Percentiles rank a stretch among this genome's conserved stretches.
Conservation (phyloP, 2,329 filamentous ascomycete genomes). For the Colletotrichum ledebouriae region DNA sequence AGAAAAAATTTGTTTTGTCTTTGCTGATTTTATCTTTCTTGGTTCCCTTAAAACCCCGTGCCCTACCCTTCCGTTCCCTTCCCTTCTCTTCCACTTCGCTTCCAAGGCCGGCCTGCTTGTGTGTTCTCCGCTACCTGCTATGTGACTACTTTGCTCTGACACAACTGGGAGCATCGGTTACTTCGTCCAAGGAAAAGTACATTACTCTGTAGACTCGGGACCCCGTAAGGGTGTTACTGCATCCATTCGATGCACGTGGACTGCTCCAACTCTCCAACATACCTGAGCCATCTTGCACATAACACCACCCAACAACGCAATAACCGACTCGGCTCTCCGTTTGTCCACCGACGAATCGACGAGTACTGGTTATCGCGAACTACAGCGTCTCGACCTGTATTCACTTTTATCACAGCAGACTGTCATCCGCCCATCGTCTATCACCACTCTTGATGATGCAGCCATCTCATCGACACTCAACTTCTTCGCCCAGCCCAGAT, state of each 20-base stretch:
- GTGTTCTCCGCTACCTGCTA: slow-evolving; percentile 3
- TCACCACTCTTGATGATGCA: neutral
- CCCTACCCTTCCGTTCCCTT: slow-evolving; percentile 8
- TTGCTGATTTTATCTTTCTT: slow-evolving; percentile 21
- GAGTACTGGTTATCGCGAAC: neutral
- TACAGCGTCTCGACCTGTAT: slow-evolving; percentile 10
- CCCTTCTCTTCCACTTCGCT: too few relatives aligned
- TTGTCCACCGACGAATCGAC: slow-evolving; percentile 19
- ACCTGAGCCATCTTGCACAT: slow-evolving; percentile 14
- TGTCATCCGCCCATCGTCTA: slow-evolving; percentile 1
- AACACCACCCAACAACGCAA: neutral
- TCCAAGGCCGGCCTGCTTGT: slow-evolving; percentile 12
- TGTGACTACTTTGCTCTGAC: neutral
- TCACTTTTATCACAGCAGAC: slow-evolving; percentile 28
- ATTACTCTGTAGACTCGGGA: neutral
- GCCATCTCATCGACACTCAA: neutral
- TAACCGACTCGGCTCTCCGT: slow-evolving; percentile 3
- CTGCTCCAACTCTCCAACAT: neutral
- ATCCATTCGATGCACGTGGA: slow-evolving; percentile 2
- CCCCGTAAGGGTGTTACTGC: neutral
- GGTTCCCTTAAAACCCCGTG: neutral
- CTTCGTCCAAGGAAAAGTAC: slow-evolving; percentile 3
- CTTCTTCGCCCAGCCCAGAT: slow-evolving; percentile 17
- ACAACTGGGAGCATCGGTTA: slow-evolving; percentile 11
- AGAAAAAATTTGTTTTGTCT: slow-evolving; percentile 45